A percentile compares a stretch with the other conserved stretches of the same genome.
Evolutionary conservation across 345 rosid genomes (phyloP).

Genomic region (Eutrema heterophyllum): DNA sequence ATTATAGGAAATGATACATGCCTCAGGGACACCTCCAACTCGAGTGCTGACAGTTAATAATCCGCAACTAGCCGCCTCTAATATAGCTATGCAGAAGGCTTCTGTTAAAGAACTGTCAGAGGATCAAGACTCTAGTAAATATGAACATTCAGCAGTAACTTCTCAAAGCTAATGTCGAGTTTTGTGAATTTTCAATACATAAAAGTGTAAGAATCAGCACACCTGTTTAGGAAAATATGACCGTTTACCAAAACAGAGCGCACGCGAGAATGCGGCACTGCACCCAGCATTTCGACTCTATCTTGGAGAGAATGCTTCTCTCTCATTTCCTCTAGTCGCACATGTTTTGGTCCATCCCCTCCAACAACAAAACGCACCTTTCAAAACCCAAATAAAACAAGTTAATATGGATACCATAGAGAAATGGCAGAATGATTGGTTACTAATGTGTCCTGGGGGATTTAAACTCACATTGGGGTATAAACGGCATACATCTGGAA

Average conservation of each 20-base stretch:
- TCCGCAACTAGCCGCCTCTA: constrained; percentile 99
- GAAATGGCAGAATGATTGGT: background rate
- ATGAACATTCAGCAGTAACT: background rate
- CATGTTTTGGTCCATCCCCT: constrained; percentile 95
- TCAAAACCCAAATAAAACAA: constrained; percentile 4
- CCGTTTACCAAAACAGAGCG: constrained; percentile 79
- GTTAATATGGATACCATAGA: background rate
- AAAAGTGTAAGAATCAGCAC: background rate
- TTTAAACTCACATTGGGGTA: constrained; percentile 65
- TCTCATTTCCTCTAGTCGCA: constrained; percentile 92
- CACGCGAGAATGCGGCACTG: constrained; percentile 82
- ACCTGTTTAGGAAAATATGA: constrained; percentile 92
- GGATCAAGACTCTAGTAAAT: constrained; percentile 20
- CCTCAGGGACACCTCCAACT: constrained; percentile 99
- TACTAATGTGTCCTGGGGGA: background rate
- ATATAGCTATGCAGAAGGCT: constrained; percentile 97
- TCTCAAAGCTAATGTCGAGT: background rate
- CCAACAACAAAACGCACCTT: constrained; percentile 92
- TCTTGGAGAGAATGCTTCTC: constrained; percentile 96
- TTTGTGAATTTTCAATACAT: background rate
- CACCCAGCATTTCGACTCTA: constrained; percentile 92
- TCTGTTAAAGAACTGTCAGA: constrained; percentile 85
- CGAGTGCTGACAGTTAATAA: constrained; percentile 90
- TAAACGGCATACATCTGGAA: constrained; percentile 76
- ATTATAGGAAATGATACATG: constrained; percentile 21